phyloP scores from a whole-genome alignment of 805 yeast genomes.

The Spathaspora sp. region DNA sequence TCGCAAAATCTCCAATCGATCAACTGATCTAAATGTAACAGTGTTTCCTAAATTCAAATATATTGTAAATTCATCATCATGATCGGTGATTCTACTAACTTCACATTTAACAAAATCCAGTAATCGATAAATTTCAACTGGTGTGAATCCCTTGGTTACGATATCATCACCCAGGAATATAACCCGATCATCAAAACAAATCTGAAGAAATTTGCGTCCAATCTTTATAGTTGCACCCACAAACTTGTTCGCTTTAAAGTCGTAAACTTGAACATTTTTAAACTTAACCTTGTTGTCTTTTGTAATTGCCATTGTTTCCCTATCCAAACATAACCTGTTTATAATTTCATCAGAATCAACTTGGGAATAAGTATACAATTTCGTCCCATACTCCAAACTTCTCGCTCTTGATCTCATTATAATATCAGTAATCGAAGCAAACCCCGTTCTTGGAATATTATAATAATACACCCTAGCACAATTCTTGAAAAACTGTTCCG shows the following conservation, averaged over 20 bases:
- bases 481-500: constrained; percentile 48
- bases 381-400: constrained; percentile 13
- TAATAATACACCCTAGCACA: constrained; percentile 52
- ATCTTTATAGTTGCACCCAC: constrained; percentile 61
- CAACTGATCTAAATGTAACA: constrained; percentile 29
- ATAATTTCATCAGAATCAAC: constrained; percentile 31
- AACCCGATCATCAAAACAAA: constrained; percentile 29
- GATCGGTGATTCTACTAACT: constrained; percentile 22
- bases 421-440: constrained; percentile 17
- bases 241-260: constrained; percentile 45
- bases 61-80: constrained; percentile 33
- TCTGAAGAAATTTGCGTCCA: constrained; percentile 67
- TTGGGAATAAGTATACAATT: constrained; percentile 29
- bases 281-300: constrained; percentile 36
- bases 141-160: constrained; percentile 25
- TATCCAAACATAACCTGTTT: constrained; percentile 32
- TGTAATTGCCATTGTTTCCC: constrained; percentile 29
- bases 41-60: constrained; percentile 22
- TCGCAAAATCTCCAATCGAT: constrained; percentile 59
- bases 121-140: constrained; percentile 32
- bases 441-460: constrained; percentile 38
- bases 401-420: constrained; percentile 18
- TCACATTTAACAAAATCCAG: constrained; percentile 37
- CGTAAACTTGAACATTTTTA: constrained; percentile 42
- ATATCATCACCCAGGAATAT: constrained; percentile 15